Conservation (phyloP, 1,284 basidiomycete genomes). For the Pseudozyma thailandica region DNA sequence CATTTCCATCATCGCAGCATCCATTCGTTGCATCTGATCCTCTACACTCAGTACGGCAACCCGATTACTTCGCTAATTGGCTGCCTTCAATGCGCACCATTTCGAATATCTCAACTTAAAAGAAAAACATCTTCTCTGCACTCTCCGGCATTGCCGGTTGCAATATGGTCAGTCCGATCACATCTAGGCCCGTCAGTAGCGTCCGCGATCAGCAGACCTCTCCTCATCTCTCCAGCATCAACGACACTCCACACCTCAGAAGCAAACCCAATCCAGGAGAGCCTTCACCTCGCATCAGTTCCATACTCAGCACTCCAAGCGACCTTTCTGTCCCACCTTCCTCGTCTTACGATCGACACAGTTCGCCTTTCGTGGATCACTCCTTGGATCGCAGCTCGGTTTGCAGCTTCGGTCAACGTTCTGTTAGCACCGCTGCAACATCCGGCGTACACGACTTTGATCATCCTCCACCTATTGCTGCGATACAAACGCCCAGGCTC, state of each 20-base stretch:
- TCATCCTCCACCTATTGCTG: slow-evolving; percentile 17
- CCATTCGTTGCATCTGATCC: neutral
- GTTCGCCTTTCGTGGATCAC: slow-evolving; percentile 41
- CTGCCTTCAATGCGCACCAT: too few species aligned
- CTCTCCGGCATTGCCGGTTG: slow-evolving; percentile 35
- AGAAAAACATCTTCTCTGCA: neutral
- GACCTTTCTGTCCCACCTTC: slow-evolving; percentile 12
- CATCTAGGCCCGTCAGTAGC: slow-evolving; percentile 41
- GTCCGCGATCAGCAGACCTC: slow-evolving; percentile 38
- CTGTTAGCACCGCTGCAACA: slow-evolving; percentile 37
- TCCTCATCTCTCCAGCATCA: slow-evolving; percentile 15
- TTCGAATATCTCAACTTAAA: neutral
- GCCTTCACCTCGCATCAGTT: slow-evolving; percentile 29
- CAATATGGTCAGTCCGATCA: slow-evolving; percentile 43
- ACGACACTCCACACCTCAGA: slow-evolving; percentile 12
- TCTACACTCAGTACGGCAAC: too few species aligned
- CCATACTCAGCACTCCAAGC: slow-evolving; percentile 11
- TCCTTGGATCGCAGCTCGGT: slow-evolving; percentile 37
- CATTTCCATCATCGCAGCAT: neutral
- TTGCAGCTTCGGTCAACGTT: slow-evolving; percentile 32
- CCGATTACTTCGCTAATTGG: too few species aligned
- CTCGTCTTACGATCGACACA: slow-evolving; percentile 32
- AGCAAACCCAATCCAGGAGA: slow-evolving; percentile 2
- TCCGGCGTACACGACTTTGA: slow-evolving; percentile 23
- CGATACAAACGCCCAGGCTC: slow-evolving; percentile 9